These are phyloP conservation scores for Aureobasidium pullulans DNA, from an alignment of 2,329 filamentous ascomycete species.

Conservation along the genomic window DNA sequence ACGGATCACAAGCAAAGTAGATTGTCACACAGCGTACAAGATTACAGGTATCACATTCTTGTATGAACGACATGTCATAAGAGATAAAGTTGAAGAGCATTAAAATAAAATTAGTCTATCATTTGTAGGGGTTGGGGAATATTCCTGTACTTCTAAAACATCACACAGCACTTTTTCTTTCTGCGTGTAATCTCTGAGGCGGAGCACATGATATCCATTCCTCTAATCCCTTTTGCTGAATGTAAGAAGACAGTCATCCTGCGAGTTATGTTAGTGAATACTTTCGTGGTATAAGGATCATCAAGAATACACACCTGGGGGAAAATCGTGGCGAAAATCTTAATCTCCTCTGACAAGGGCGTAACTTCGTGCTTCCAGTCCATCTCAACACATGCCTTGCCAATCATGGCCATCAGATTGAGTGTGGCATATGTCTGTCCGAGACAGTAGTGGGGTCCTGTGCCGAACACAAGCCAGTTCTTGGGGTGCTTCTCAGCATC, in stretches of 20 bases:
- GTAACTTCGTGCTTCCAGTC: slow-evolving; percentile 90
- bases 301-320: slow-evolving; percentile 61
- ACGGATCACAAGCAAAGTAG: no score
- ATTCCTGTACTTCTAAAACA: slow-evolving; percentile 2
- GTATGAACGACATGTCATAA: background rate
- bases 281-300: no score
- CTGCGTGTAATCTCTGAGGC: background rate
- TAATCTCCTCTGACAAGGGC: slow-evolving; percentile 81
- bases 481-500: slow-evolving; percentile 86
- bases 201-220: background rate
- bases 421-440: slow-evolving; percentile 87
- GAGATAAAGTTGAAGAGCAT: background rate
- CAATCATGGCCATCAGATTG: slow-evolving; percentile 82
- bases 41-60: background rate
- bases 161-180: background rate
- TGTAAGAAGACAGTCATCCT: slow-evolving; percentile 15
- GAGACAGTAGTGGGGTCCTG: slow-evolving; percentile 88
- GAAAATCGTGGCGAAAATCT: slow-evolving; percentile 98
- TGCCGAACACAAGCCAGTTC: slow-evolving; percentile 93
- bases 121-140: background rate
- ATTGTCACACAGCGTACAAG: background rate
- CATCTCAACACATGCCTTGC: slow-evolving; percentile 60
- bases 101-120: slow-evolving; percentile 11
- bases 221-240: slow-evolving; percentile 14
- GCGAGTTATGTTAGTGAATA: background rate